Conservation (phyloP, 164 flowering plant species). For the Akebia trifoliata region DNA sequence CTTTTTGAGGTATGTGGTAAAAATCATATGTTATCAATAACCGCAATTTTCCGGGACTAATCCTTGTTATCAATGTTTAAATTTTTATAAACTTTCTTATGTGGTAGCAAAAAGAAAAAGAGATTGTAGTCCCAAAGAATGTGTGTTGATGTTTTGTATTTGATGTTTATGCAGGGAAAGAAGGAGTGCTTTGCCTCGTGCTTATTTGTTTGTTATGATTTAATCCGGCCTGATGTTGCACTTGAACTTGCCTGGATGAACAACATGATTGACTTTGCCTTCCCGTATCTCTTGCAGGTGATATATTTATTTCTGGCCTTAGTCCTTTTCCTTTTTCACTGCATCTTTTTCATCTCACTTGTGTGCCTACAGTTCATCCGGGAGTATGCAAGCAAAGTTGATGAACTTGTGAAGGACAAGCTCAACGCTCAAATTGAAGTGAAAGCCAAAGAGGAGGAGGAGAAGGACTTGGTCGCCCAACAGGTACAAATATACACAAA, state of each 20-base stretch:
- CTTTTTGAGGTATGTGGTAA: no score
- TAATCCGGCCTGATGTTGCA: conserved; percentile 85
- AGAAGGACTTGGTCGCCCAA: conserved; percentile 85
- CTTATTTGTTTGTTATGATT: conserved; percentile 89
- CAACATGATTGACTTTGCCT: conserved; percentile 92
- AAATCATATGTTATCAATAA: no score
- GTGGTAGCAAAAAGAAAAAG: no score
- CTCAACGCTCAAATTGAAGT: conserved; percentile 70
- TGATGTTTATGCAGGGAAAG: conserved; percentile 83
- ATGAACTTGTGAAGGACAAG: conserved; percentile 92
- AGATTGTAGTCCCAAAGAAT: no score
- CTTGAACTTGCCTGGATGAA: conserved; percentile 98
- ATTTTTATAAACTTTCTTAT: no score
- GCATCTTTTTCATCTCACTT: not conserved
- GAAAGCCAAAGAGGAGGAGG: conserved; percentile 87
- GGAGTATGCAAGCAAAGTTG: conserved; percentile 90
- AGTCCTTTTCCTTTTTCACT: not conserved
- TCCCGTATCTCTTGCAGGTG: conserved; percentile 96
- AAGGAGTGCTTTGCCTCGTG: conserved; percentile 98
- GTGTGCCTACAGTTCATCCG: conserved; percentile 69
- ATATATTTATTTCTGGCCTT: conserved; percentile 6
- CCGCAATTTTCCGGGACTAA: no score
- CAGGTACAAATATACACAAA: conserved; percentile 54
- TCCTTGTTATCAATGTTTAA: no score
- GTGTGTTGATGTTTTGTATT: no score